Evolutionary conservation across 768 basidiomycete genomes (phyloP).

Genomic region (Tylopilus plumbeoviolaceoides): DNA sequence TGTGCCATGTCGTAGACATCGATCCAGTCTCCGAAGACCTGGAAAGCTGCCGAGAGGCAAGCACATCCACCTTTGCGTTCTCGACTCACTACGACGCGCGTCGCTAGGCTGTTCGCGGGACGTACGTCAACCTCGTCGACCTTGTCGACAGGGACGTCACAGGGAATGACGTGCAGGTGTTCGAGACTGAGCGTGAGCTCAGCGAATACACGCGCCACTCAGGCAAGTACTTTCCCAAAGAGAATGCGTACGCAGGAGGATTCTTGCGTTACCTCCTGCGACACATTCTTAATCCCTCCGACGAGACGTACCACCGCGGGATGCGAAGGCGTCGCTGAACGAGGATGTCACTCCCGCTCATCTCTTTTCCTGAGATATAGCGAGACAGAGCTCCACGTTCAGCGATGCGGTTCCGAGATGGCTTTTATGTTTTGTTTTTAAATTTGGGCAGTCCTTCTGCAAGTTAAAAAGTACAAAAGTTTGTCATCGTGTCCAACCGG

Average conservation of each 20-base stretch:
- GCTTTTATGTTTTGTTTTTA: not conserved
- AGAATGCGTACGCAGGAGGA: constrained; percentile 19
- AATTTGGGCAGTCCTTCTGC: not conserved
- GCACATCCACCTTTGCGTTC: not conserved
- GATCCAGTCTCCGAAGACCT: constrained; percentile 7
- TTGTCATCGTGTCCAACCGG: not conserved
- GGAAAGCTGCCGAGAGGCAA: constrained; percentile 10
- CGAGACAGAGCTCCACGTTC: constrained; percentile 2
- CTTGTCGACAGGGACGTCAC: constrained; percentile 13
- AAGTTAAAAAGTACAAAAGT: not conserved
- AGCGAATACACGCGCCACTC: constrained; percentile 2
- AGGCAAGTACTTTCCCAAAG: constrained; percentile 15
- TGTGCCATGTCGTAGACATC: constrained; percentile 5
- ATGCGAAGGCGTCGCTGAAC: constrained; percentile 6
- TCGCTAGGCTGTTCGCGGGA: not conserved
- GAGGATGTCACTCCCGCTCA: constrained; percentile 8
- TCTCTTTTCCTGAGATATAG: not conserved
- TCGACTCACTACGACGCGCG: not conserved
- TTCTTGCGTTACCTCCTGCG: constrained; percentile 14
- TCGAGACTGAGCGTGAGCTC: constrained; percentile 8
- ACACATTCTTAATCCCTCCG: constrained; percentile 7
- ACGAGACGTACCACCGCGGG: not conserved
- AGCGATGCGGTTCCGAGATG: not conserved
- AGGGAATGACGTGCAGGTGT: not conserved
- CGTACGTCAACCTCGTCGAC: constrained; percentile 16